Base-by-base conservation (phyloP, 768 basidiomycete species). In the Royoungia palumana region DNA sequence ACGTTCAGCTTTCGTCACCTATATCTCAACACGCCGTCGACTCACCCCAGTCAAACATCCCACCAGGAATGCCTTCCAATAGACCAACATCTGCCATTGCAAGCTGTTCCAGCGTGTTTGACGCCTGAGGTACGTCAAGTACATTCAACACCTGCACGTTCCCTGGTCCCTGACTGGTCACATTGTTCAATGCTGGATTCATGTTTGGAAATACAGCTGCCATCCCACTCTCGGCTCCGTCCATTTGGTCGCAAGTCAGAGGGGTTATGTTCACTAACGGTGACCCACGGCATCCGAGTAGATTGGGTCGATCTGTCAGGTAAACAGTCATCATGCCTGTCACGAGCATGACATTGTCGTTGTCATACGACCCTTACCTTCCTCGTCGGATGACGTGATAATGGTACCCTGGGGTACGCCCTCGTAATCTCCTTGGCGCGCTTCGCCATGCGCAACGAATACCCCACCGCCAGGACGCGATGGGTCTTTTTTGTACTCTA, bases 31-130 rank as follows among this genome's bases (percentile, higher is more conserved):
- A 34, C 43, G 44, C 36, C 51, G 44, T 36, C 20, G 48, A 72
- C 77, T 55, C 58, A 89, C 88, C 80, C 87, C 87, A 92, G 65
- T 91, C 88, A 67, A 89, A 92, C 87, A 92, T 90, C 17, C 80
- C 77, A 4, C 83, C 84, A 36, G 89, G 89, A 44, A 92, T 81
- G 1, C 87, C 87, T 51, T 89, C 87, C 64, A 92, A 70, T 47
- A 87, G 78, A 16, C 79, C 83, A 50, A 70, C 78, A 62, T 89
- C 86, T 17, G 79, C 78, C 72, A 82, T 73, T 27, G 82, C 80
- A 58, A 80, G 77, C 48, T 85, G 83, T 45, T 83, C 80, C 54
- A 88, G 65, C 19, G 75, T 74, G 49, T 73, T 75, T 14, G 71
- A 73, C 35, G 77, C 73, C 55, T 79, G 79, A 20, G 79, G 75